These are phyloP conservation scores for Chlamydomonas applanata DNA, from an alignment of 139 green algal species.

Conservation along the genomic window DNA sequence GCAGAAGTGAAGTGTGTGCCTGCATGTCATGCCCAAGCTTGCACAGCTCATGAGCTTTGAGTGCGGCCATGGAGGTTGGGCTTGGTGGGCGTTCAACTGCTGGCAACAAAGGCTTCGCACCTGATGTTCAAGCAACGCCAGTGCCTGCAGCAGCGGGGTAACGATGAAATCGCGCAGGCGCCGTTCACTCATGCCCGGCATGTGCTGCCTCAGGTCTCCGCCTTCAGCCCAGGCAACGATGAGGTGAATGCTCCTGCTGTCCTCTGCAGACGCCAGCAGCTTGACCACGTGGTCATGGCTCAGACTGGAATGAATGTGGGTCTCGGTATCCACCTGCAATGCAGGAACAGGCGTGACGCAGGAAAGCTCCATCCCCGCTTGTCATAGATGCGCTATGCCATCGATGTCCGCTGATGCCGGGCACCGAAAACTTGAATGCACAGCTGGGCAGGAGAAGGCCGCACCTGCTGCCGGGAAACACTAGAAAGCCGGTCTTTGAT, in stretches of 20 bases:
- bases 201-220: constrained; percentile 27
- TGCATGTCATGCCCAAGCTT: no score
- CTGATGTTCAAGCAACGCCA: constrained; percentile 2
- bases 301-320: constrained; percentile 20
- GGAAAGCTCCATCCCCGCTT: no score
- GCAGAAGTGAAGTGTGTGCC: no score
- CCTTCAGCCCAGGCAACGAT: constrained; percentile 16
- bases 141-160: constrained; percentile 17
- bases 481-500: constrained; percentile 9
- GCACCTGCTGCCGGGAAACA: constrained; percentile 14
- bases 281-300: constrained; percentile 21
- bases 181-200: constrained; percentile 9
- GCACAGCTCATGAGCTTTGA: no score
- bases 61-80: no score
- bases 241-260: constrained; percentile 13
- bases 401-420: no score
- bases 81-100: not conserved
- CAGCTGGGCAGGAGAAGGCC: not conserved
- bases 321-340: constrained; percentile 29
- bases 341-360: no score
- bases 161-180: constrained; percentile 29
- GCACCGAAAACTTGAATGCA: no score
- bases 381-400: no score
- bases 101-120: no score
- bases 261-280: constrained; percentile 25